Base-by-base conservation (phyloP, 306 rosid genomes). In the Vigna mungo region DNA sequence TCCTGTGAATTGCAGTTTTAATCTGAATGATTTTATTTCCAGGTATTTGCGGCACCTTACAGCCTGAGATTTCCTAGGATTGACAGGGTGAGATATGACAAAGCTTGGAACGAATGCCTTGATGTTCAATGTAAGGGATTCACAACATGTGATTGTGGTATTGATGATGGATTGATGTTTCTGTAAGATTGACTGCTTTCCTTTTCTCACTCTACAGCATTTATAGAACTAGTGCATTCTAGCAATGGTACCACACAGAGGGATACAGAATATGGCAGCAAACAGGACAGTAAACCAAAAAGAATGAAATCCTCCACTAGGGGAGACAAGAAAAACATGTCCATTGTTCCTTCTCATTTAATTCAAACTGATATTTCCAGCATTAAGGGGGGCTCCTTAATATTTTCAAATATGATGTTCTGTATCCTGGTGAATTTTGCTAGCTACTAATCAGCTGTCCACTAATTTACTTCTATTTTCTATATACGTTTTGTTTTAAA, bases 101-200 rank as follows among this genome's bases (percentile, higher is more conserved):
- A 94, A 80, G 88, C 95, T 71, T 94, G 98, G 98, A 78, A 90
- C 74, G 98, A 94, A 85, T 94, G 98, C 86, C 96, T 94, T 46
- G 95, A 94, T 87, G 93, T 92, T 75, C 93, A 94, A 77, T 90
- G 97, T 94, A 82, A 88, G 95, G 75, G 65, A 75, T 76, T 66
- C 18, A 30, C 76, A 34, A 12, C 60, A 56, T n/a, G 37, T 61
- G 78, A 54, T 86, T 70, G 56, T 48, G 66, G 7, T 61, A 5
- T 65, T 78, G 81, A 65, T 68, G 78, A 41, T 41, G 2, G 10
- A 9, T 41, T 41, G 46, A 56, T 72, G 53, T 59, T 82, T 51
- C 41, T 20, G 4, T 61, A n/a, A 60, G 44, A 61, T 77, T 63
- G 54, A 63, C 81, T 37, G 56, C 23, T 54, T 62, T 32, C 73